Conservation (phyloP, 1,139 yeast species). For the Diutina mesorugosa region DNA sequence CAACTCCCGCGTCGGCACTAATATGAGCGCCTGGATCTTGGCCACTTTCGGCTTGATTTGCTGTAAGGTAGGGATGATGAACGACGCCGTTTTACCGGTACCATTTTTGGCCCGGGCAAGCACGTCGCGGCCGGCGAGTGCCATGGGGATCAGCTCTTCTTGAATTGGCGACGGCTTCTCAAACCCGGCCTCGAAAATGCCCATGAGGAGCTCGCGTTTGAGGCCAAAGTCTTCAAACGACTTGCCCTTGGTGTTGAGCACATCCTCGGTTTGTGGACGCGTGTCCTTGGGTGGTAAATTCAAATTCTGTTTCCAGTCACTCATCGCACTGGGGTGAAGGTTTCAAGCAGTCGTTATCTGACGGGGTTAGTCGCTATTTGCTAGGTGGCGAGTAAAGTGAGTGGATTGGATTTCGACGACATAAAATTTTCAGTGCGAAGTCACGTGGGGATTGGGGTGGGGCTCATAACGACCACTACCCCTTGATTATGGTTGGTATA, state of each 20-base stretch:
- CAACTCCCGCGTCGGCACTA: slow-evolving; percentile 90
- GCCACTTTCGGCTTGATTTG: slow-evolving; percentile 71
- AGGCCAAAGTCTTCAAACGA: slow-evolving; percentile 86
- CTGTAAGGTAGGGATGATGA: slow-evolving; percentile 78
- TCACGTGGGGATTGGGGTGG: background rate
- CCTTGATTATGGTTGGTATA: background rate
- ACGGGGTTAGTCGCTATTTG: background rate
- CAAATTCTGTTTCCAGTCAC: slow-evolving; percentile 56
- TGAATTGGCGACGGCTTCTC: slow-evolving; percentile 98
- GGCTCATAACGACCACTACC: background rate
- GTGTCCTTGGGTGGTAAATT: slow-evolving; percentile 75
- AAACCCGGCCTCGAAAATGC: slow-evolving; percentile 96
- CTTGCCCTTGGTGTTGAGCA: slow-evolving; percentile 79
- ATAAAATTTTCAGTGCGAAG: background rate
- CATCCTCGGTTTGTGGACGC: slow-evolving; percentile 96
- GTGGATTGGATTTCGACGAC: background rate
- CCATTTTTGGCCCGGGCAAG: slow-evolving; percentile 98
- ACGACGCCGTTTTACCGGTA: slow-evolving; percentile 97
- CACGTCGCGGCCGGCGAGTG: slow-evolving; percentile 89
- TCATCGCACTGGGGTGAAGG: background rate
- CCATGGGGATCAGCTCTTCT: slow-evolving; percentile 94
- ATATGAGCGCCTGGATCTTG: slow-evolving; percentile 78
- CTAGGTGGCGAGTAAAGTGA: background rate
- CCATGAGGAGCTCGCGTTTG: slow-evolving; percentile 91
- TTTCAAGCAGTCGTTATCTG: background rate